Evolutionary conservation across 495 filamentous ascomycete species (phyloP).

Genomic region (Melanomma pulvis-pyrius): DNA sequence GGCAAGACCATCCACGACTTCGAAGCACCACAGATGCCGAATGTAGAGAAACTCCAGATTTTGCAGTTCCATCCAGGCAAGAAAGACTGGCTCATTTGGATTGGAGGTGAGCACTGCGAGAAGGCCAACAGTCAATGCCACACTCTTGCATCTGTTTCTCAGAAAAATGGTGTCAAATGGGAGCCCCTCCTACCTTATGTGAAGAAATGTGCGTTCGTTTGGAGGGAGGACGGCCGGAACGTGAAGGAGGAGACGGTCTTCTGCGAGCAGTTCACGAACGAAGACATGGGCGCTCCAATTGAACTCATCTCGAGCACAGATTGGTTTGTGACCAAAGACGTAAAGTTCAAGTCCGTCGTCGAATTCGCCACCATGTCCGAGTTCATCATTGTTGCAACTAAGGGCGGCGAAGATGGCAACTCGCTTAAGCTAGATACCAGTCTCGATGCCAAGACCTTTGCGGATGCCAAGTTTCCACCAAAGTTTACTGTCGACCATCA

Average conservation of each 20-base stretch:
- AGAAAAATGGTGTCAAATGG: slow-evolving; percentile 79
- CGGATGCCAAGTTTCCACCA: slow-evolving; percentile 79
- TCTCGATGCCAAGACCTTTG: slow-evolving; percentile 79
- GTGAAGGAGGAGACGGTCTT: slow-evolving; percentile 71
- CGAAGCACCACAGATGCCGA: slow-evolving; percentile 58
- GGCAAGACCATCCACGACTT: slow-evolving; percentile 69
- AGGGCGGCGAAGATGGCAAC: slow-evolving; percentile 60
- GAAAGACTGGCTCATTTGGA: slow-evolving; percentile 89
- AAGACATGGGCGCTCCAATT: slow-evolving; percentile 60
- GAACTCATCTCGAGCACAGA: slow-evolving; percentile 74
- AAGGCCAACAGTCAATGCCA: slow-evolving; percentile 60
- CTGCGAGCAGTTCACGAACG: slow-evolving; percentile 73
- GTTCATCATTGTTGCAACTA: slow-evolving; percentile 87
- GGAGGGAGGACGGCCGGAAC: slow-evolving; percentile 60
- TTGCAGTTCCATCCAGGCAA: slow-evolving; percentile 79
- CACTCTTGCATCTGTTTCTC: slow-evolving; percentile 67
- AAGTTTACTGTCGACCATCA: slow-evolving; percentile 77
- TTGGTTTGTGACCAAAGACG: slow-evolving; percentile 65
- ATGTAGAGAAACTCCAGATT: slow-evolving; percentile 52
- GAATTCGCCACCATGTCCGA: slow-evolving; percentile 92
- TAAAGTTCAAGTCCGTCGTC: slow-evolving; percentile 68
- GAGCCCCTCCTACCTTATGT: slow-evolving; percentile 66
- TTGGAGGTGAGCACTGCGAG: slow-evolving; percentile 64
- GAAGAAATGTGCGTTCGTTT: slow-evolving; percentile 78
- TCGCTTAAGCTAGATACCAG: slow-evolving; percentile 78